Evolutionary conservation across 352 stramenopile species (phyloP).

Genomic region (Aphanomyces cochlioides): DNA sequence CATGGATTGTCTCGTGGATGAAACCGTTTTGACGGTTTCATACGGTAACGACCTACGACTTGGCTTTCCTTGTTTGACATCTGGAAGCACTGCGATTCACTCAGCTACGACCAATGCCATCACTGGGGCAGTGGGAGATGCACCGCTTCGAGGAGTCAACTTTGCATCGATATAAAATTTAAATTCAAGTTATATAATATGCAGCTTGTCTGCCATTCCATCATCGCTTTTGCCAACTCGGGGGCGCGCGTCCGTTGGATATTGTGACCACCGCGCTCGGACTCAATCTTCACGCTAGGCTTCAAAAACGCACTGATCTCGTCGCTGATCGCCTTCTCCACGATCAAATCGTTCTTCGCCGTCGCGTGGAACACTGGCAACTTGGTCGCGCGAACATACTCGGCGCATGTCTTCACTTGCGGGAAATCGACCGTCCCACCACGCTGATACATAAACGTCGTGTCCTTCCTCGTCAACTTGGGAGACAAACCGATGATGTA

Average conservation of each 20-base stretch:
- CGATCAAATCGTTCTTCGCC: slow-evolving; percentile 12
- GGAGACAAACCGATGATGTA: not conserved
- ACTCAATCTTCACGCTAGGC: not conserved
- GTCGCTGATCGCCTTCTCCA: slow-evolving; percentile 14
- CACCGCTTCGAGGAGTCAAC: no score
- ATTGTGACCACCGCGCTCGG: slow-evolving; percentile 8
- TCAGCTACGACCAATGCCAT: no score
- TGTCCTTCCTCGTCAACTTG: not conserved
- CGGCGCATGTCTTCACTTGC: not conserved
- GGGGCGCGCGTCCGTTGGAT: slow-evolving; percentile 16
- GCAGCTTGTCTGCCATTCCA: not conserved
- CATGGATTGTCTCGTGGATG: no score
- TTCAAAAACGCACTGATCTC: slow-evolving; percentile 2
- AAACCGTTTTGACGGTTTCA: no score
- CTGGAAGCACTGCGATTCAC: no score
- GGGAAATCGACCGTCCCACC: not conserved
- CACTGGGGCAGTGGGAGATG: no score
- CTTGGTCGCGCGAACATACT: not conserved
- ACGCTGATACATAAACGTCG: slow-evolving; percentile 19
- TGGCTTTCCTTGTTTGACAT: no score
- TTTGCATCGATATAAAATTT: no score
- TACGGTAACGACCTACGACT: no score
- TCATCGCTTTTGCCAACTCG: not conserved
- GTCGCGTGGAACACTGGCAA: slow-evolving; percentile 6
- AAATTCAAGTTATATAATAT: no score